Conservation (phyloP, 176 grass and related monocot species). For the Aegilops sharonensis region DNA sequence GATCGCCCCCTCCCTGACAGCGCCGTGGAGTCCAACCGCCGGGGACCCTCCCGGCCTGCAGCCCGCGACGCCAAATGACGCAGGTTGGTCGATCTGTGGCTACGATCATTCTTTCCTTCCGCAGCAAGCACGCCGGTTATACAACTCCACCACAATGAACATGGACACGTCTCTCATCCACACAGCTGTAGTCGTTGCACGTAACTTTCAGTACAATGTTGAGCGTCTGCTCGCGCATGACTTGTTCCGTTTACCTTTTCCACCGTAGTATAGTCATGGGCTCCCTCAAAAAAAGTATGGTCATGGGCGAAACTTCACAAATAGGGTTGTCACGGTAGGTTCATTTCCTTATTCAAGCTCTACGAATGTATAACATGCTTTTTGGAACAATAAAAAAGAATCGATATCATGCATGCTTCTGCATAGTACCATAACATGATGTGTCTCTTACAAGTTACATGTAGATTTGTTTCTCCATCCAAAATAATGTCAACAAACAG, state of each 20-base stretch:
- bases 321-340: not conserved
- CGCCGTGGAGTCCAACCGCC: slow-evolving; percentile 78
- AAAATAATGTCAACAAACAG: no score
- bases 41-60: not conserved
- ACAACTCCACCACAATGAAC: no score
- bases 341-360: not conserved
- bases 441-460: not conserved
- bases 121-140: no score
- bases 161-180: no score
- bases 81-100: slow-evolving; percentile 16
- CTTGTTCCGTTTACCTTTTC: no score
- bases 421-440: not conserved
- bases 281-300: not conserved
- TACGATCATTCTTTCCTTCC: not conserved
- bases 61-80: slow-evolving; percentile 19
- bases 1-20: slow-evolving; percentile 77
- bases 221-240: no score
- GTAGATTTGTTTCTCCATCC: not conserved
- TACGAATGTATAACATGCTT: not conserved
- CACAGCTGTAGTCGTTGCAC: no score
- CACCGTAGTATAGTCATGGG: not conserved
- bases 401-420: not conserved
- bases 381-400: not conserved
- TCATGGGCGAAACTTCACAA: not conserved
- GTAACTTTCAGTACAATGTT: no score